Conservation (phyloP, 2,329 filamentous ascomycete genomes). For the Aspergillus sp. region DNA sequence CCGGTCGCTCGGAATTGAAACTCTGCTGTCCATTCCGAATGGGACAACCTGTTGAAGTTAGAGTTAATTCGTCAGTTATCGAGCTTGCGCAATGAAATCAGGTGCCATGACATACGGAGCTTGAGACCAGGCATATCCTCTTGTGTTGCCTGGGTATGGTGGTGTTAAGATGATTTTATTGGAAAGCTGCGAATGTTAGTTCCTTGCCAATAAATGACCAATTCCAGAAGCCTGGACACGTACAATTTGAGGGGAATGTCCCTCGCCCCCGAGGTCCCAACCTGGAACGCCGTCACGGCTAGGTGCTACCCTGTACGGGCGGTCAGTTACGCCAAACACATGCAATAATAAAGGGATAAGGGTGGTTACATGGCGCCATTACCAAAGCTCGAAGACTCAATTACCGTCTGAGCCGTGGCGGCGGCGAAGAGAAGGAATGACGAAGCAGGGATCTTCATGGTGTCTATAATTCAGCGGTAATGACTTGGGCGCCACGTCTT, state of each 20-base stretch:
- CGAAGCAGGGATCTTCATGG: constrained; percentile 44
- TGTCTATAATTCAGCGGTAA: constrained; percentile 23
- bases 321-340: neutral
- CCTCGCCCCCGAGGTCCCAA: constrained; percentile 56
- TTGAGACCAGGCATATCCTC: constrained; percentile 80
- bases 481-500: constrained; percentile 4
- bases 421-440: constrained; percentile 49
- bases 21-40: constrained; percentile 75
- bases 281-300: constrained; percentile 52
- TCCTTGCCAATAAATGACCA: neutral
- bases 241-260: constrained; percentile 56
- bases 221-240: constrained; percentile 10
- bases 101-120: constrained; percentile 43
- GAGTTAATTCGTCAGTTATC: neutral
- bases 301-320: constrained; percentile 59
- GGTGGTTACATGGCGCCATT: constrained; percentile 59
- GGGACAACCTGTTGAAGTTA: constrained; percentile 37
- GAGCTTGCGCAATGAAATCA: neutral
- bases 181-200: constrained; percentile 58
- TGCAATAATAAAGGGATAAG: neutral
- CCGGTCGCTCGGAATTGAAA: constrained; percentile 86
- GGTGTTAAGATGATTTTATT: constrained; percentile 93
- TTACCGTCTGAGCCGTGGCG: constrained; percentile 63
- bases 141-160: constrained; percentile 78
- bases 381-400: constrained; percentile 77